Evolutionary conservation across 441 rosid genomes (phyloP).

Genomic region (Gossypium trilobum): DNA sequence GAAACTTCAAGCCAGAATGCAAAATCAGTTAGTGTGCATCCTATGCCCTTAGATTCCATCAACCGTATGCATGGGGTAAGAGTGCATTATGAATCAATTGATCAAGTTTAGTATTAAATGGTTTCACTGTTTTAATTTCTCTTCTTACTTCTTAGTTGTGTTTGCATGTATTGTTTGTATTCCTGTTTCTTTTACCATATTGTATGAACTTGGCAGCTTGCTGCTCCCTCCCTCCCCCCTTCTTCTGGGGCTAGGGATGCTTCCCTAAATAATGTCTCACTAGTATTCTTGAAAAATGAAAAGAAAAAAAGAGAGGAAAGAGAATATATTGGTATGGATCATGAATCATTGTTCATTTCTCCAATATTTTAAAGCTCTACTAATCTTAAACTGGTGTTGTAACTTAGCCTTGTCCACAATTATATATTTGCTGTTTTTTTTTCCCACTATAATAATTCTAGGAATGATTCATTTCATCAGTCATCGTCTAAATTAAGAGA

Average conservation of each 20-base stretch:
- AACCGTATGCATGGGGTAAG: slow-evolving; percentile 32
- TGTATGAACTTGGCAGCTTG: slow-evolving; percentile 8
- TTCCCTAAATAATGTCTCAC: neutral
- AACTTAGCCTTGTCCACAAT: neutral
- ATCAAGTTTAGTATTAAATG: neutral
- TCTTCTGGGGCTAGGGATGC: neutral
- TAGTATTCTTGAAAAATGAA: too few relatives aligned
- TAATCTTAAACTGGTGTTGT: neutral
- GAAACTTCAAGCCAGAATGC: slow-evolving; percentile 29
- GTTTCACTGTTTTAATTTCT: neutral
- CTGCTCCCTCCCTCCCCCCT: neutral
- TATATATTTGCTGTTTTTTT: neutral
- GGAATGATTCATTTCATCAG: neutral
- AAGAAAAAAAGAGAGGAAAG: too few relatives aligned
- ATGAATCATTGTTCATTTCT: neutral
- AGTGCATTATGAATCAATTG: neutral
- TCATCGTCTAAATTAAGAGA: neutral
- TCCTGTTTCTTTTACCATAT: neutral
- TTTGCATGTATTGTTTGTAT: neutral
- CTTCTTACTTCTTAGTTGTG: neutral
- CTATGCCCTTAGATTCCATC: slow-evolving; percentile 36
- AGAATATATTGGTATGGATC: neutral
- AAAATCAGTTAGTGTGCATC: slow-evolving; percentile 39
- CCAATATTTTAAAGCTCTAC: neutral
- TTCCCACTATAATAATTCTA: neutral